Conservation (phyloP, 2,329 filamentous ascomycete species). For the Trichophyton simii region DNA sequence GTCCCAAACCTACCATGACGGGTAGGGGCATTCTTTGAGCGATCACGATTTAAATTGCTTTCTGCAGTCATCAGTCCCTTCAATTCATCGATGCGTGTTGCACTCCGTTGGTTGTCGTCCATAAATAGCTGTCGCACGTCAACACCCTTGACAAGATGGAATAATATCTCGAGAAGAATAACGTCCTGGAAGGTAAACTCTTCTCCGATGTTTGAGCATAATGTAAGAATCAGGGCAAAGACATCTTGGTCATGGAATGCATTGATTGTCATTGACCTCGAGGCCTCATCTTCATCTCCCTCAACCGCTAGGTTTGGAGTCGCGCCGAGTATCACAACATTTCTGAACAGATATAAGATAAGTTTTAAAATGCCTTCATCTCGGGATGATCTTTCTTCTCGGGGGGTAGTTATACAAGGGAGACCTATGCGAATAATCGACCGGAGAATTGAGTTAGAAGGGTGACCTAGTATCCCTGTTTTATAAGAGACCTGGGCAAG, state of each 20-base stretch:
- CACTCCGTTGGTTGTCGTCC: conserved; percentile 58
- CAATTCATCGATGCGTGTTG: conserved; percentile 60
- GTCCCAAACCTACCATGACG: conserved; percentile 90
- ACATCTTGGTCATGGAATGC: conserved; percentile 86
- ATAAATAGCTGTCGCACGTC: conserved; percentile 76
- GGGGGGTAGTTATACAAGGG: conserved; percentile 69
- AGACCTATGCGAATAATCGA: conserved; percentile 69
- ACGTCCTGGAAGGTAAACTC: conserved; percentile 86
- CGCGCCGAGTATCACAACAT: conserved; percentile 72
- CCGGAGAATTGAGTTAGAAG: conserved; percentile 62
- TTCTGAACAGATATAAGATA: conserved; percentile 76
- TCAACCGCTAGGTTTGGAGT: conserved; percentile 61
- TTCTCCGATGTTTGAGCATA: conserved; percentile 85
- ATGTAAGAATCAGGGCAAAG: conserved; percentile 68
- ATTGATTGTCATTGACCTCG: conserved; percentile 74
- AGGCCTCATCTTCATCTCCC: conserved; percentile 81
- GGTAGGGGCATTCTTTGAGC: conserved; percentile 66
- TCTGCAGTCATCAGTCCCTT: conserved; percentile 67
- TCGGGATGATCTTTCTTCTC: conserved; percentile 60
- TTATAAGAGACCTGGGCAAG: conserved; percentile 85
- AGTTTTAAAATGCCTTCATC: conserved; percentile 91
- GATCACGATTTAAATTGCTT: conserved; percentile 63
- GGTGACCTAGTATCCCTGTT: conserved; percentile 71
- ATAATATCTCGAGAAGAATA: conserved; percentile 79
- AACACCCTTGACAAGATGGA: conserved; percentile 83